Evolutionary conservation across 1,284 basidiomycete species (phyloP), one percentile per base, ranked within the genome.

Genomic region (Cerioporus squamosus): DNA sequence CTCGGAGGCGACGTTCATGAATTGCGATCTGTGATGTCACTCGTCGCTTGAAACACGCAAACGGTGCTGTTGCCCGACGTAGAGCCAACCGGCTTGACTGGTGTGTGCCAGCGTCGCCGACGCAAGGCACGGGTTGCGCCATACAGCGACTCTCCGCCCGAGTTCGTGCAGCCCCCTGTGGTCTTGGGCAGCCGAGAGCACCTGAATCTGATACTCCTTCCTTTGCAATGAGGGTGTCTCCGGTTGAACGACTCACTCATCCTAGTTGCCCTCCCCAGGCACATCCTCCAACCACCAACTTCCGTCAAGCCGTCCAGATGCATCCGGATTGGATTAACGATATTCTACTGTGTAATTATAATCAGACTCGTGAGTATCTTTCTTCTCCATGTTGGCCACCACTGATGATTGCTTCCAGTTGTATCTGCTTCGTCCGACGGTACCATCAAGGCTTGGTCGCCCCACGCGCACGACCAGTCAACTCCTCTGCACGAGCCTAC

Each of bases 271-370:
- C 5, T 5, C 9, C 43, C 1, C 40, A 68, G 65, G 36, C 58
- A 5, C 60, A 60, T n/a, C 60, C 67, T 5, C 62, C 64, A 52
- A 58, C 63, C 3, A 62, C 64, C 1, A 77, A 79, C 47, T 96
- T 95, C 70, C 83, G 95, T 46, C 93, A 96, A 73, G 89, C 86
- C 58, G 86, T 88, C 5, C 94, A 97, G 72, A 84, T 86, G 10
- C 94, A 97, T 70, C 88, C 90, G 0, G 95, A 98, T 75, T 99
- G 97, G 97, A 88, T 98, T 46, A 98, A 98, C 74, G 97, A 98
- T 69, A 87, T 99, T 58, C 71, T 96, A 7, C 82, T 99, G 14
- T 96, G 93, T 77, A 97, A 98, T 70, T 81, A 88, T 63, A 95
- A 98, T 67, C 95, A 97, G 72, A 98, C 94, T 2, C 78, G 91